Percentiles rank a stretch among this genome's conserved stretches.
phyloP scores from a whole-genome alignment of 1,284 basidiomycete species.

The Trichosporon ovoides region DNA sequence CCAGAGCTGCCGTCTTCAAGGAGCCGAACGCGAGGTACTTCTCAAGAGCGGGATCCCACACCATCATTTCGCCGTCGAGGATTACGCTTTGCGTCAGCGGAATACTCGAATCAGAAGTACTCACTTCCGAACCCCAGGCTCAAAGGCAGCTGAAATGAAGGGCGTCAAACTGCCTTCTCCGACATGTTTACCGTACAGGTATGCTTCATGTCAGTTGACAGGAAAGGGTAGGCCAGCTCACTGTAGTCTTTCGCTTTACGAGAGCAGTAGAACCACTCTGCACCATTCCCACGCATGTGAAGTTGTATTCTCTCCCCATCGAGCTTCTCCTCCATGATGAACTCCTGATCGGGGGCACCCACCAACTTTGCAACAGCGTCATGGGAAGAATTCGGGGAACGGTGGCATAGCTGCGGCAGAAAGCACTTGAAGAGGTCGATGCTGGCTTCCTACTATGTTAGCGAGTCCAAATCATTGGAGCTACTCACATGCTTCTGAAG shows the following conservation, averaged over 20 bases:
- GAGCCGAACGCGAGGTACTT: constrained; percentile 84
- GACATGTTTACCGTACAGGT: constrained; percentile 77
- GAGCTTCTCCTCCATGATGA: constrained; percentile 90
- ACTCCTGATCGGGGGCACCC: constrained; percentile 58
- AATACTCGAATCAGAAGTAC: constrained; percentile 33
- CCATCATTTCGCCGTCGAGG: constrained; percentile 93
- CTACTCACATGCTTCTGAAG: constrained; percentile 54
- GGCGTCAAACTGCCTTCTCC: constrained; percentile 80
- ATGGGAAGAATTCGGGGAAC: constrained; percentile 65
- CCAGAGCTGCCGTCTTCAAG: constrained; percentile 79
- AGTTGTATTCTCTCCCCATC: constrained; percentile 93
- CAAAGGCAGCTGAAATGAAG: constrained; percentile 68
- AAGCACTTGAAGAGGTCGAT: constrained; percentile 77
- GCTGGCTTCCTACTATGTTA: constrained; percentile 60
- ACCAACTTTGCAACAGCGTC: constrained; percentile 78
- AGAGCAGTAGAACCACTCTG: constrained; percentile 82
- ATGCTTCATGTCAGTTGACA: constrained; percentile 36
- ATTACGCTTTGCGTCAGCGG: constrained; percentile 61
- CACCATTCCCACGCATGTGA: constrained; percentile 70
- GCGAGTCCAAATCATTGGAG: no score
- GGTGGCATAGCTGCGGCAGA: constrained; percentile 86
- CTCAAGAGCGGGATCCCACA: constrained; percentile 84
- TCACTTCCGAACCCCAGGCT: constrained; percentile 69
- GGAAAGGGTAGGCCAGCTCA: constrained; percentile 15
- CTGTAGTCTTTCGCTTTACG: constrained; percentile 92